phyloP scores from a whole-genome alignment of 345 rosid species.

The Aquilaria malaccensis region DNA sequence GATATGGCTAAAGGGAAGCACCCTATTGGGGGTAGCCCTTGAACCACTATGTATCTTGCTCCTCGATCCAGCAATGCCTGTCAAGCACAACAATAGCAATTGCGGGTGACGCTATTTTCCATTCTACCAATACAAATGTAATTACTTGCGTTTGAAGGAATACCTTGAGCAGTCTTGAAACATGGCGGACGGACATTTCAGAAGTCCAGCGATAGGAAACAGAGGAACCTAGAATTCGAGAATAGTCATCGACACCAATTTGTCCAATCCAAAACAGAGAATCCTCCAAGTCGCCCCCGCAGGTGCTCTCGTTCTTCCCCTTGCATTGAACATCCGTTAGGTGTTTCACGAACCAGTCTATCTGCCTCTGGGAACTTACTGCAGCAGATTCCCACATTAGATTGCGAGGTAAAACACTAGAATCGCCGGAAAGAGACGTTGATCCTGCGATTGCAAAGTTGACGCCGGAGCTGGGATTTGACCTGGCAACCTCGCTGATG shows the following conservation, averaged over 20 bases:
- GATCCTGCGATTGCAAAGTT: conserved; percentile 41
- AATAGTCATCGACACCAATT: conserved; percentile 33
- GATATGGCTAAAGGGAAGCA: conserved; percentile 26
- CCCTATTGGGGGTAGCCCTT: conserved; percentile 41
- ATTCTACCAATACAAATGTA: no score
- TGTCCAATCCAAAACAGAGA: conserved; percentile 40
- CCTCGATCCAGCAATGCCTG: conserved; percentile 33
- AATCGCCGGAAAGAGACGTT: conserved; percentile 20
- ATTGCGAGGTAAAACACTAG: not conserved
- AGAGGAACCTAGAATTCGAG: conserved; percentile 24
- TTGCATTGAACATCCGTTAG: not conserved
- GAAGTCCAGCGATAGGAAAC: conserved; percentile 13
- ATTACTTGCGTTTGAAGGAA: not conserved
- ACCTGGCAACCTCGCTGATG: conserved; percentile 7
- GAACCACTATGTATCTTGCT: conserved; percentile 33
- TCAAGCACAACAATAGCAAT: not conserved
- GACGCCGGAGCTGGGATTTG: conserved; percentile 18
- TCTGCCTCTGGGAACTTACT: conserved; percentile 16
- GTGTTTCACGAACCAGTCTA: conserved; percentile 34
- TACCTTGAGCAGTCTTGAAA: conserved; percentile 27
- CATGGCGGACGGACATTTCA: conserved; percentile 14
- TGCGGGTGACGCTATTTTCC: no score
- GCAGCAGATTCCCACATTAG: conserved; percentile 27
- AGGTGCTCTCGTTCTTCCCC: conserved; percentile 5
- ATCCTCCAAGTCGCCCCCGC: conserved; percentile 10